Conservation (phyloP, 129 eudicot genomes). For the Smallanthus sonchifolius region DNA sequence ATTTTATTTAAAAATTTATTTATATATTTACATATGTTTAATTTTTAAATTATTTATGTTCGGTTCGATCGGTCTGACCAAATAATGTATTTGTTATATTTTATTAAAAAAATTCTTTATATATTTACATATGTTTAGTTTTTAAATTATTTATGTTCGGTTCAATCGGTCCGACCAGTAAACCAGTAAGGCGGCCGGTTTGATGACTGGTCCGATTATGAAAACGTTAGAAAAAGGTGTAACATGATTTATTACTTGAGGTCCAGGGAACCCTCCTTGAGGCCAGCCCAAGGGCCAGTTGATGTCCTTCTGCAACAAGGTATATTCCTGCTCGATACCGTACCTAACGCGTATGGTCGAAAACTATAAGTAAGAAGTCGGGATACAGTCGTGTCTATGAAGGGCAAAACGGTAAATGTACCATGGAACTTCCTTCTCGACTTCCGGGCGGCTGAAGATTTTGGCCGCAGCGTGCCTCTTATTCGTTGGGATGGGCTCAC, state of each 20-base stretch:
- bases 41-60: too few species aligned
- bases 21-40: too few species aligned
- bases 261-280: slow-evolving; percentile 79
- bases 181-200: too few species aligned
- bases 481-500: slow-evolving; percentile 92
- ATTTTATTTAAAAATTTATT: too few species aligned
- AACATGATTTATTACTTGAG: slow-evolving; percentile 43
- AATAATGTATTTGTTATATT: too few species aligned
- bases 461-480: slow-evolving; percentile 72
- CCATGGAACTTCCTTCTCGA: slow-evolving; percentile 81
- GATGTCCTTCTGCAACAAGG: slow-evolving; percentile 58
- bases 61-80: too few species aligned
- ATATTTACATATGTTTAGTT: too few species aligned
- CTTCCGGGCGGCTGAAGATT: slow-evolving; percentile 69
- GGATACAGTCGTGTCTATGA: background rate
- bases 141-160: too few species aligned
- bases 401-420: slow-evolving; percentile 17
- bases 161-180: too few species aligned
- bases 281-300: slow-evolving; percentile 92
- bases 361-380: background rate
- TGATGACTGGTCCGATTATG: too few species aligned
- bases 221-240: background rate
- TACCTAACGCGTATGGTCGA: slow-evolving; percentile 37
- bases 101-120: too few species aligned
- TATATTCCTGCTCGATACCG: slow-evolving; percentile 93